These are phyloP conservation scores for Garcia nutans DNA, from an alignment of 345 rosid genomes.

Conservation along the genomic window DNA sequence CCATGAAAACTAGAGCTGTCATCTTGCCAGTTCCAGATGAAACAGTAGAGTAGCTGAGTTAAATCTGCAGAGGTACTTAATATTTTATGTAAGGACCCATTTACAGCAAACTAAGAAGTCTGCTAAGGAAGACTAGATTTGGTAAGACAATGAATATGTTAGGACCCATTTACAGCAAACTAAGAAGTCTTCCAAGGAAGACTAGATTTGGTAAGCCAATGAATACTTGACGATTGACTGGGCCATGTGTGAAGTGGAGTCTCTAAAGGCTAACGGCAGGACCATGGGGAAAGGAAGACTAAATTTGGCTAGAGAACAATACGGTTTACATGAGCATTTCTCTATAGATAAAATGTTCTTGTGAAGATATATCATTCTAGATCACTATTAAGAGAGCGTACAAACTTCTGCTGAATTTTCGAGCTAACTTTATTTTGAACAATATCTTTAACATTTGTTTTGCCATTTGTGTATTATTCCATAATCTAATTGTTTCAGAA, in stretches of 20 bases:
- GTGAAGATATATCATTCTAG: not conserved
- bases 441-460: not conserved
- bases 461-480: not conserved
- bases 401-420: not conserved
- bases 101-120: not conserved
- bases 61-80: not conserved
- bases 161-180: not conserved
- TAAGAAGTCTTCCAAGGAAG: no score
- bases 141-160: not conserved
- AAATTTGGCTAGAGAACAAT: not conserved
- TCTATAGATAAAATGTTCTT: not conserved
- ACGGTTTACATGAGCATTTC: not conserved
- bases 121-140: no score
- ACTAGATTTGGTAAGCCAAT: no score
- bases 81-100: not conserved
- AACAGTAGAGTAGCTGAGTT: not conserved
- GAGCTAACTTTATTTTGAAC: not conserved
- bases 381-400: not conserved
- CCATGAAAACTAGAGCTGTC: not conserved
- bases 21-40: not conserved
- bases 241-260: not conserved
- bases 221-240: no score
- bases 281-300: not conserved
- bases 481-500: constrained; percentile 22
- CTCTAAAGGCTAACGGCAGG: not conserved